Conservation (phyloP, 164 flowering plant species). For the Nymphaea thermarum region DNA sequence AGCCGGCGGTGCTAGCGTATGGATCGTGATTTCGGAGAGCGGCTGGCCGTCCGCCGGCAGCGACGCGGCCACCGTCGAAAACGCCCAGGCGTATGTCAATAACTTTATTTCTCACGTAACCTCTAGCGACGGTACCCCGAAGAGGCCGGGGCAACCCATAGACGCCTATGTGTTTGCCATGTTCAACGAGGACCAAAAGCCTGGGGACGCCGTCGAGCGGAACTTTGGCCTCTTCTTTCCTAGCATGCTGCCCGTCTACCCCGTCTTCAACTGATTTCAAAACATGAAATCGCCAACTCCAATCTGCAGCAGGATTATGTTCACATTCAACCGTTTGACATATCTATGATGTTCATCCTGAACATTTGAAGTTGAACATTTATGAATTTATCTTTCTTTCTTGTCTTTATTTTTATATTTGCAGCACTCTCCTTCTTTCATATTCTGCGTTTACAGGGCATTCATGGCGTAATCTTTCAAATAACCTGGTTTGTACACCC, state of each 20-base stretch:
- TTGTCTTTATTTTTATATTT: no score
- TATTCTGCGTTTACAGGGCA: no score
- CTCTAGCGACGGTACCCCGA: conserved; percentile 5
- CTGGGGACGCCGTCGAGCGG: neutral
- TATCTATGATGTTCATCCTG: no score
- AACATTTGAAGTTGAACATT: no score
- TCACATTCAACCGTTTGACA: no score
- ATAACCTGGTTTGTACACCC: no score
- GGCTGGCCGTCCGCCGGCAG: conserved; percentile 11
- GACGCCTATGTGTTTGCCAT: conserved; percentile 12
- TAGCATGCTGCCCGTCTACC: conserved; percentile 1
- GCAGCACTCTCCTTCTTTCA: no score
- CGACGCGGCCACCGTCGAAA: neutral
- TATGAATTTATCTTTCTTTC: no score
- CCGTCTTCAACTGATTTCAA: neutral
- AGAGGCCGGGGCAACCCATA: conserved; percentile 1
- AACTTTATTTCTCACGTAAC: conserved; percentile 1
- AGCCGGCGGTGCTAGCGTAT: neutral
- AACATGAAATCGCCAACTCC: no score
- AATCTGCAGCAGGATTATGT: no score
- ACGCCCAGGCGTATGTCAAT: conserved; percentile 1
- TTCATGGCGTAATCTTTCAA: no score
- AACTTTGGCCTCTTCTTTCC: conserved; percentile 13
- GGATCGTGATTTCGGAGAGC: conserved; percentile 5
- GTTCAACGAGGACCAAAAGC: conserved; percentile 11